Evolutionary conservation across 192 early-diverging fungal species (phyloP).

Genomic region (Coemansia sp.): DNA sequence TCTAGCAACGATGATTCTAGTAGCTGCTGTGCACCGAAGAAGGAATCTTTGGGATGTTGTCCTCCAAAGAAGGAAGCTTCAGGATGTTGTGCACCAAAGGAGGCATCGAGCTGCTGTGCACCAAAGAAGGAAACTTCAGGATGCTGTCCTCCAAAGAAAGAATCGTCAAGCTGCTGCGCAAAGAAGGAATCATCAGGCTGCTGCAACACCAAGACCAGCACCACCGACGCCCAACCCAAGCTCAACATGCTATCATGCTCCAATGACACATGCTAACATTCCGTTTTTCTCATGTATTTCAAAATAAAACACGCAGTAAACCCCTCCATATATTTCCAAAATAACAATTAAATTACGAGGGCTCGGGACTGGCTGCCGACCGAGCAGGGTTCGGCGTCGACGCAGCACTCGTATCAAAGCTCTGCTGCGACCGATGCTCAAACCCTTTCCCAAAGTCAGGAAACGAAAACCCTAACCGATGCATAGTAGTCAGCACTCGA

Average conservation of each 20-base stretch:
- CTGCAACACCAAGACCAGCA: background rate
- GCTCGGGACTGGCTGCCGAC: too few species aligned
- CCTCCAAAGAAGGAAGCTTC: background rate
- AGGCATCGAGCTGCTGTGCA: background rate
- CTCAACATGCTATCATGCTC: background rate
- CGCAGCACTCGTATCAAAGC: conserved; percentile 24
- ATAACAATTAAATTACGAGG: too few species aligned
- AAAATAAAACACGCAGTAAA: too few species aligned
- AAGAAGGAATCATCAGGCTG: background rate
- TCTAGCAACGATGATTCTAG: background rate
- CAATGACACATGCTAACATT: background rate
- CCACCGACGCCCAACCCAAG: background rate
- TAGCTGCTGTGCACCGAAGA: conserved; percentile 5
- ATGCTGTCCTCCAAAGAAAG: background rate
- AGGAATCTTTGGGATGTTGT: conserved; percentile 1
- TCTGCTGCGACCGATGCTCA: conserved; percentile 55
- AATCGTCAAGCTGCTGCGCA: too few species aligned
- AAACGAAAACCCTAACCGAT: conserved; percentile 39
- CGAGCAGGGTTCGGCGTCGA: too few species aligned
- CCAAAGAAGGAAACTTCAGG: background rate
- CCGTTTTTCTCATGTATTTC: background rate
- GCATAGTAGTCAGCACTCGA: conserved; percentile 43
- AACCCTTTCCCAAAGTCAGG: conserved; percentile 52
- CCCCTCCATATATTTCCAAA: too few species aligned
- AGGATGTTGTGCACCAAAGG: background rate